These are phyloP conservation scores for Aspergillus wentii DNA, from an alignment of 495 filamentous ascomycete genomes.

Conservation along the genomic window DNA sequence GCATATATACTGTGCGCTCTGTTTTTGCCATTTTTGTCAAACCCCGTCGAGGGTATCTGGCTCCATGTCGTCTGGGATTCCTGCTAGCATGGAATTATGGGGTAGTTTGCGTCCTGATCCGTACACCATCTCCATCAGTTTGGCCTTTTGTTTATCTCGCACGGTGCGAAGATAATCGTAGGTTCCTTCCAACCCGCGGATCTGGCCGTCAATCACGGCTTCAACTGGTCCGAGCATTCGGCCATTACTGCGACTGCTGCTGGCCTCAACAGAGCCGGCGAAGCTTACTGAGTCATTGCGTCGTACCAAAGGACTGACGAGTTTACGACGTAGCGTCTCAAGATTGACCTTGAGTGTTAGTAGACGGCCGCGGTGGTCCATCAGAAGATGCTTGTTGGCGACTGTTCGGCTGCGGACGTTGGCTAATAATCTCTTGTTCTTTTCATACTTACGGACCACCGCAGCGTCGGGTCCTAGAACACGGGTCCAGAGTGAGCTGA, in stretches of 20 bases:
- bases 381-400: slow-evolving; percentile 75
- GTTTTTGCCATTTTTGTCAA: too few relatives aligned
- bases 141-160: slow-evolving; percentile 73
- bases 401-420: slow-evolving; percentile 78
- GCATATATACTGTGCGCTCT: neutral
- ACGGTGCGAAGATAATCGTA: slow-evolving; percentile 68
- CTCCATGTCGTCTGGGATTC: slow-evolving; percentile 13
- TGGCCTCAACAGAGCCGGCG: slow-evolving; percentile 28
- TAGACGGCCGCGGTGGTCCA: slow-evolving; percentile 77
- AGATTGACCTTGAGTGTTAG: slow-evolving; percentile 74
- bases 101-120: slow-evolving; percentile 46
- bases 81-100: slow-evolving; percentile 20
- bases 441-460: slow-evolving; percentile 79
- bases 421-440: slow-evolving; percentile 69
- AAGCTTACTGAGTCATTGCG: slow-evolving; percentile 51
- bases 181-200: slow-evolving; percentile 71
- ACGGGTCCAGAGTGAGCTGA: slow-evolving; percentile 79
- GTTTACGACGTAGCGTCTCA: slow-evolving; percentile 68
- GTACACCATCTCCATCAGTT: slow-evolving; percentile 76
- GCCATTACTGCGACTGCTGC: slow-evolving; percentile 32
- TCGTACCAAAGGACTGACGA: slow-evolving; percentile 76
- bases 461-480: slow-evolving; percentile 68
- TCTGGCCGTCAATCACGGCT: slow-evolving; percentile 71
- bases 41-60: slow-evolving; percentile 3
- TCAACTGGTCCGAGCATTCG: slow-evolving; percentile 54